Conservation (phyloP, 1,284 basidiomycete genomes). For the Uromyces viciae-fabae region DNA sequence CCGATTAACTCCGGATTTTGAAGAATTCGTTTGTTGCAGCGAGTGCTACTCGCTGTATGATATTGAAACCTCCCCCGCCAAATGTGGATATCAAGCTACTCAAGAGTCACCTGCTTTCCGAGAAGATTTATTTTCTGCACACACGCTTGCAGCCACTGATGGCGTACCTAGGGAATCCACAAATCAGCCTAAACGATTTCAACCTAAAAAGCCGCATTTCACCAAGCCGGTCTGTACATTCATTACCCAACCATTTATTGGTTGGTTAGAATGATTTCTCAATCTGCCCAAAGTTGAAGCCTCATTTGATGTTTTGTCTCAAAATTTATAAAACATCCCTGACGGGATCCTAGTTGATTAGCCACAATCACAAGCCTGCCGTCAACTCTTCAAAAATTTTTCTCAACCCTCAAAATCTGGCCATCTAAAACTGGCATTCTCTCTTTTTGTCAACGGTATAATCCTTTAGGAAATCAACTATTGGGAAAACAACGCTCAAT, state of each 20-base stretch:
- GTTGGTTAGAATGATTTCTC: constrained; percentile 3
- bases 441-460: constrained; percentile 18
- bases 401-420: background rate
- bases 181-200: background rate
- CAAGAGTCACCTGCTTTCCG: background rate
- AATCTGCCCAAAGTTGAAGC: background rate
- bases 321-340: background rate
- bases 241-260: background rate
- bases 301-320: background rate
- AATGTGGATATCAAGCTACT: background rate
- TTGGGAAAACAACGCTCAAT: background rate
- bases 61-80: background rate
- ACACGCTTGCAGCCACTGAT: background rate
- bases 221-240: background rate
- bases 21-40: constrained; percentile 15
- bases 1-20: background rate
- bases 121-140: background rate
- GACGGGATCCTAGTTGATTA: constrained; percentile 3
- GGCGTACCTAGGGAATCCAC: background rate
- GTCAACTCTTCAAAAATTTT: background rate
- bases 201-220: background rate
- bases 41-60: constrained; percentile 28
- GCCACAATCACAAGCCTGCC: background rate
- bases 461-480: constrained; percentile 19
- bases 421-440: constrained; percentile 2